Evolutionary conservation across 2,329 filamentous ascomycete species (phyloP).

Genomic region (Arachnopeziza araneosa): DNA sequence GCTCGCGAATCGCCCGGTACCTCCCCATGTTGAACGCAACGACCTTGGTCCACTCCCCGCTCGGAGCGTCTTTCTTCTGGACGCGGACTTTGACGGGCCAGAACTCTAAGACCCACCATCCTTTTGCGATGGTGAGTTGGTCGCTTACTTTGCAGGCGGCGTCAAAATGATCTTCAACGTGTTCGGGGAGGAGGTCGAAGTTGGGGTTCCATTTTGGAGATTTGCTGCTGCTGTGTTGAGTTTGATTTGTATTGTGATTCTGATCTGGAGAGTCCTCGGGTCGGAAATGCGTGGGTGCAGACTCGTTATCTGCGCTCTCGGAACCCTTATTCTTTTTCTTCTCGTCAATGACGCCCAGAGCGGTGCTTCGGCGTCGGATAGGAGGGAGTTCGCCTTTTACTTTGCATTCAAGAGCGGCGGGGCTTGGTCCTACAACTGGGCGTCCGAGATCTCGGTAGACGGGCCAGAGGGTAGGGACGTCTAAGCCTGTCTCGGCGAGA

Average conservation of each 20-base stretch:
- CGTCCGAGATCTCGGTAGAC: constrained; percentile 29
- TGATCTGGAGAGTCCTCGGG: neutral
- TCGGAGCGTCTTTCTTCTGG: constrained; percentile 20
- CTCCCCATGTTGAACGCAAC: constrained; percentile 35
- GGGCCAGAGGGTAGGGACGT: constrained; percentile 38
- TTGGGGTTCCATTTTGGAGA: neutral
- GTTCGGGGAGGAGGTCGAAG: constrained; percentile 32
- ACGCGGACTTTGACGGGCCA: constrained; percentile 38
- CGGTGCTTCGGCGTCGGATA: constrained; percentile 28
- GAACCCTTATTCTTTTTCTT: constrained; percentile 5
- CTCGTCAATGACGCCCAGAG: constrained; percentile 10
- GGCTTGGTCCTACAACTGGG: constrained; percentile 33
- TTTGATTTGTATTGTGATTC: neutral
- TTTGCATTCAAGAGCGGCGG: constrained; percentile 33
- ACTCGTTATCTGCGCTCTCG: neutral
- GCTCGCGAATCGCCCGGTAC: constrained; percentile 33
- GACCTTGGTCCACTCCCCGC: constrained; percentile 34
- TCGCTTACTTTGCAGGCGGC: constrained; percentile 37
- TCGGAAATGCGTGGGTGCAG: no score
- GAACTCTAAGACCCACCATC: constrained; percentile 40
- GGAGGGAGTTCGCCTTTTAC: constrained; percentile 30
- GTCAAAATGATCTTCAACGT: constrained; percentile 40
- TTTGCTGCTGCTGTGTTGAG: neutral
- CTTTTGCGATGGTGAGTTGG: constrained; percentile 32
- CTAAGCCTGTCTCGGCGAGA: constrained; percentile 37